Evolutionary conservation across 2,329 filamentous ascomycete genomes (phyloP).

Genomic region (Alternaria novae-zelandiae): DNA sequence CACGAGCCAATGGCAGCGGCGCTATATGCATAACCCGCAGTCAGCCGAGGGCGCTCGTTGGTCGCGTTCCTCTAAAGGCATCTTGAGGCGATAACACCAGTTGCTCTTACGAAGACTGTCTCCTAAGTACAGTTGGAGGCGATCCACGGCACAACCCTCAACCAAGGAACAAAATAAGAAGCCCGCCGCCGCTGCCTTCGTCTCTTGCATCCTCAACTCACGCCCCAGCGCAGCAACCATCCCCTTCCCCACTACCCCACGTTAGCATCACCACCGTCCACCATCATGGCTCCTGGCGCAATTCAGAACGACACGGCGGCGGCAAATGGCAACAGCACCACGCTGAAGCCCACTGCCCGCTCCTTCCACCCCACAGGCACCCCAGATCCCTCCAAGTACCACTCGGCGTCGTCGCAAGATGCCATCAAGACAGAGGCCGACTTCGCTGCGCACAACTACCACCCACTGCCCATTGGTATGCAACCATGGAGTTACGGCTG

Average conservation of each 20-base stretch:
- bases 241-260: constrained; percentile 24
- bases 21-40: constrained; percentile 29
- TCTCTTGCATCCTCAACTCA: constrained; percentile 7
- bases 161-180: constrained; percentile 30
- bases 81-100: constrained; percentile 19
- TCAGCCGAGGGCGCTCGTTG: constrained; percentile 26
- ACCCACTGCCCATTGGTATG: constrained; percentile 82
- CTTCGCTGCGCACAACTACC: constrained; percentile 97
- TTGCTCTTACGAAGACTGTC: constrained; percentile 16
- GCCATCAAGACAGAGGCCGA: constrained; percentile 83
- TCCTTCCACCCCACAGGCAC: constrained; percentile 47
- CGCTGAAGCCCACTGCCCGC: constrained; percentile 47
- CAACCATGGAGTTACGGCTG: neutral
- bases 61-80: constrained; percentile 24
- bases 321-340: constrained; percentile 33
- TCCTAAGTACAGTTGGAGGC: constrained; percentile 35
- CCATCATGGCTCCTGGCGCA: constrained; percentile 45
- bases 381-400: constrained; percentile 60
- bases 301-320: constrained; percentile 33
- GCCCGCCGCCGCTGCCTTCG: constrained; percentile 4
- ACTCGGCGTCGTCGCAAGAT: constrained; percentile 76
- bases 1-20: constrained; percentile 26
- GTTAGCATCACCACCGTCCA: constrained; percentile 14
- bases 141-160: constrained; percentile 29
- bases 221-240: constrained; percentile 3